A percentile compares a stretch with the other conserved stretches of the same genome.
phyloP scores from a whole-genome alignment of 805 yeast genomes.

The Metschnikowia lachancei region DNA sequence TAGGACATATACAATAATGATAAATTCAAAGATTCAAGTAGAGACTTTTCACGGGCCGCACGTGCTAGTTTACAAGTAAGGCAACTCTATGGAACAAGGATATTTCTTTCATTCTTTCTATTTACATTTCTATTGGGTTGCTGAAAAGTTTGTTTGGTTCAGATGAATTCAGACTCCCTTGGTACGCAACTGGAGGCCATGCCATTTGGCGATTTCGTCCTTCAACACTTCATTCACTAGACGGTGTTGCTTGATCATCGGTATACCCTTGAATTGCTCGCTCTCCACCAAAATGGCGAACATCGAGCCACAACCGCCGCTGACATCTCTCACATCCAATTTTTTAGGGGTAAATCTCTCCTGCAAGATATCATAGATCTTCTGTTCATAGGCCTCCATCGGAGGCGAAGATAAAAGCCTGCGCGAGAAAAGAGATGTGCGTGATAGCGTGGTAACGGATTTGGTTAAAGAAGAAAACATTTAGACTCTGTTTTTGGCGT shows the following conservation, averaged over 20 bases:
- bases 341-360: slow-evolving; percentile 57
- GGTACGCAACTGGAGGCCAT: slow-evolving; percentile 85
- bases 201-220: slow-evolving; percentile 90
- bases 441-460: not conserved
- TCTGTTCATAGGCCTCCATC: slow-evolving; percentile 61
- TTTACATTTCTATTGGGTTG: not conserved
- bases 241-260: slow-evolving; percentile 89
- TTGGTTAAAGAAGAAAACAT: slow-evolving; percentile 5
- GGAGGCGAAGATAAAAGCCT: slow-evolving; percentile 18
- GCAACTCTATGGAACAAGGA: not conserved
- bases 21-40: not conserved
- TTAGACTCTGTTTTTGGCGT: too few relatives aligned
- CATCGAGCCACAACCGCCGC: slow-evolving; percentile 98
- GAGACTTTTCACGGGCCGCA: not conserved
- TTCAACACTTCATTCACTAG: slow-evolving; percentile 77
- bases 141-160: not conserved
- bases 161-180: slow-evolving; percentile 38
- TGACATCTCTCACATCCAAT: slow-evolving; percentile 73
- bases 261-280: slow-evolving; percentile 68
- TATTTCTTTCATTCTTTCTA: not conserved
- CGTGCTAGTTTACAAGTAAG: not conserved
- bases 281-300: slow-evolving; percentile 81
- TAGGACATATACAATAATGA: slow-evolving; percentile 6
- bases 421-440: not conserved
- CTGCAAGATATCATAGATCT: slow-evolving; percentile 56